A percentile compares a stretch with the other conserved stretches of the same genome.
phyloP scores from a whole-genome alignment of 2,329 filamentous ascomycete genomes.

The Cladosporium velox region DNA sequence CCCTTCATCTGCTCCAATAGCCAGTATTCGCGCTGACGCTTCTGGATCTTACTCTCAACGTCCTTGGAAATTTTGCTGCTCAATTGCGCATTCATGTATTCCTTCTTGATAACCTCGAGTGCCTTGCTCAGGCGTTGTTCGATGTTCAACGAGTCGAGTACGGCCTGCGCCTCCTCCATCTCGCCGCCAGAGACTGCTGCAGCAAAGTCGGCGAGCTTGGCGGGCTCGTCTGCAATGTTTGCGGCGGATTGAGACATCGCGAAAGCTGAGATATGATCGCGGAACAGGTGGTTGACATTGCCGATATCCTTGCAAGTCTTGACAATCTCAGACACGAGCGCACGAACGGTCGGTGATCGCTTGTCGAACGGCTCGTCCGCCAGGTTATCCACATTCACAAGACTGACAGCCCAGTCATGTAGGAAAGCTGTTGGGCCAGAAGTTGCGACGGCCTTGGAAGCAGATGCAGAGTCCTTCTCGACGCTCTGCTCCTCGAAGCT shows the following conservation, averaged over 20 bases:
- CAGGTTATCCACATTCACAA: conserved; percentile 25
- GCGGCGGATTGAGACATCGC: conserved; percentile 92
- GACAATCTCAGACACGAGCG: conserved; percentile 95
- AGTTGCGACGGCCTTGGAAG: conserved; percentile 33
- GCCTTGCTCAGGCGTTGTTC: conserved; percentile 92
- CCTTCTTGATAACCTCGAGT: conserved; percentile 90
- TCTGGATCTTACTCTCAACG: conserved; percentile 95
- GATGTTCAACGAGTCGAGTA: conserved; percentile 83
- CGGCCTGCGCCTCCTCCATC: conserved; percentile 86
- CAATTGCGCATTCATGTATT: conserved; percentile 95
- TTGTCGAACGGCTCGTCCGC: conserved; percentile 84
- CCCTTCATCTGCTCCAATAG: conserved; percentile 99
- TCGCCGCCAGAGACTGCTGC: conserved; percentile 95
- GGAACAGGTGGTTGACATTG: conserved; percentile 88
- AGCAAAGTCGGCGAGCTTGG: conserved; percentile 94
- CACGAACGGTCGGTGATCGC: conserved; percentile 84
- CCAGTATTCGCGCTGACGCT: conserved; percentile 97
- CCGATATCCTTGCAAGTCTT: conserved; percentile 99
- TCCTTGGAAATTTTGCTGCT: conserved; percentile 98
- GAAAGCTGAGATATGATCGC: conserved; percentile 96
- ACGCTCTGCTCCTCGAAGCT: conserved; percentile 87
- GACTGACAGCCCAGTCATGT: conserved; percentile 60
- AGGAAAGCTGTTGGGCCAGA: conserved; percentile 92
- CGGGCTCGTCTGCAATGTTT: conserved; percentile 92
- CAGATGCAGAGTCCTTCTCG: conserved; percentile 45